Percentiles rank a stretch among this genome's conserved stretches.
phyloP scores from a whole-genome alignment of 2,329 filamentous ascomycete species.

The Paecilomyces niveus region DNA sequence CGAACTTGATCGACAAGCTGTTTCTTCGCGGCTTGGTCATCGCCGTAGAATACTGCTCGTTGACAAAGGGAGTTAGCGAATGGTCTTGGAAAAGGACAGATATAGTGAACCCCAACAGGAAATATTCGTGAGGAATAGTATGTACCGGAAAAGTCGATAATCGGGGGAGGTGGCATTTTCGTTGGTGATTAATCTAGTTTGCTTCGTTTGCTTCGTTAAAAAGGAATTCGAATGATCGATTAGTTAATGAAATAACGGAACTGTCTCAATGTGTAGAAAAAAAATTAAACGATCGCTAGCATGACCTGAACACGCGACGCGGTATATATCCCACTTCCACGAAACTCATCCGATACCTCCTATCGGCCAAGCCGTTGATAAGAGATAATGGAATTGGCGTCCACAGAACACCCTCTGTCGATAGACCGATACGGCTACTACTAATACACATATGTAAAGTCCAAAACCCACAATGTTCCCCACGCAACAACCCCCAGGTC shows the following conservation, averaged over 20 bases:
- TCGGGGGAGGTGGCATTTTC: background rate
- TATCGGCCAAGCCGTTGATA: background rate
- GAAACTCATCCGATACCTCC: background rate
- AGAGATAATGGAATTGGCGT: background rate
- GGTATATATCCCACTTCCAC: background rate
- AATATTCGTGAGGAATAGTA: background rate
- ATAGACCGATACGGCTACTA: background rate
- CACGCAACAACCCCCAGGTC: too few relatives aligned
- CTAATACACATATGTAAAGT: background rate
- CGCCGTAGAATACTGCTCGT: background rate
- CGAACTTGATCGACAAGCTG: background rate
- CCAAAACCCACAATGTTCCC: background rate
- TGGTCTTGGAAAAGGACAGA: background rate
- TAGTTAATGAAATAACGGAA: too few relatives aligned
- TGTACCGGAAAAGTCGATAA: background rate
- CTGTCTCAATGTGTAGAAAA: too few relatives aligned
- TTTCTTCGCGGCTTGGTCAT: background rate
- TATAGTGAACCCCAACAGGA: background rate
- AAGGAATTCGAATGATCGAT: too few relatives aligned
- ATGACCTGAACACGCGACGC: too few relatives aligned
- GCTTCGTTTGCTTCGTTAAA: background rate
- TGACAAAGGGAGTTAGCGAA: background rate
- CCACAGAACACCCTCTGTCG: background rate
- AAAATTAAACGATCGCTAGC: too few relatives aligned
- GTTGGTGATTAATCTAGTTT: background rate